These are phyloP conservation scores for Colletotrichum zoysiae DNA, from an alignment of 2,329 filamentous ascomycete genomes.

Conservation along the genomic window DNA sequence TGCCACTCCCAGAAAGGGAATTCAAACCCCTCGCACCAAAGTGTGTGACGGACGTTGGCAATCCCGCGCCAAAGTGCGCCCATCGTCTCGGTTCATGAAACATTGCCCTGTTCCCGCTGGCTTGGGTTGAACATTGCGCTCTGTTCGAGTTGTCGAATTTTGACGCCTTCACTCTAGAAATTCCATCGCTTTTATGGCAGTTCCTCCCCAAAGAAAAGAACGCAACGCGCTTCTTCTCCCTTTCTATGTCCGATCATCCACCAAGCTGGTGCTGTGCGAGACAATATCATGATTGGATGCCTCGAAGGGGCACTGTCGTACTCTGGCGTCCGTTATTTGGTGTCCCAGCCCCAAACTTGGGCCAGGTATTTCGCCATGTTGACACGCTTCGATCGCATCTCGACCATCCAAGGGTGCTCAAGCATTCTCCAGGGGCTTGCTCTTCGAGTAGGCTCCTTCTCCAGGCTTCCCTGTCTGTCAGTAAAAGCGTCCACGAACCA, in stretches of 20 bases:
- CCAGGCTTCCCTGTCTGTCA: constrained; percentile 71
- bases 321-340: constrained; percentile 48
- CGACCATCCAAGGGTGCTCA: constrained; percentile 98
- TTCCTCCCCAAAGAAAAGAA: background rate
- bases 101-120: background rate
- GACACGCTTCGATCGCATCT: constrained; percentile 95
- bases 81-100: constrained; percentile 15
- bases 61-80: constrained; percentile 9
- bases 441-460: constrained; percentile 89
- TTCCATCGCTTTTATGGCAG: background rate
- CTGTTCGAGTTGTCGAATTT: constrained; percentile 1
- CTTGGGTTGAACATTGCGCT: constrained; percentile 1
- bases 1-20: constrained; percentile 10
- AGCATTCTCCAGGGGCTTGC: constrained; percentile 99
- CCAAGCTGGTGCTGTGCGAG: background rate
- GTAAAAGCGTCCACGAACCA: background rate
- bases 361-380: constrained; percentile 96
- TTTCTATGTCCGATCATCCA: background rate
- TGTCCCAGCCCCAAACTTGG: constrained; percentile 97
- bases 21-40: background rate
- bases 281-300: background rate
- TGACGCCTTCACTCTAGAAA: background rate
- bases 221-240: background rate
- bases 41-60: constrained; percentile 7
- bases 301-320: background rate